Conservation (phyloP, 2,329 filamentous ascomycete species). For the Penicillium sp. region DNA sequence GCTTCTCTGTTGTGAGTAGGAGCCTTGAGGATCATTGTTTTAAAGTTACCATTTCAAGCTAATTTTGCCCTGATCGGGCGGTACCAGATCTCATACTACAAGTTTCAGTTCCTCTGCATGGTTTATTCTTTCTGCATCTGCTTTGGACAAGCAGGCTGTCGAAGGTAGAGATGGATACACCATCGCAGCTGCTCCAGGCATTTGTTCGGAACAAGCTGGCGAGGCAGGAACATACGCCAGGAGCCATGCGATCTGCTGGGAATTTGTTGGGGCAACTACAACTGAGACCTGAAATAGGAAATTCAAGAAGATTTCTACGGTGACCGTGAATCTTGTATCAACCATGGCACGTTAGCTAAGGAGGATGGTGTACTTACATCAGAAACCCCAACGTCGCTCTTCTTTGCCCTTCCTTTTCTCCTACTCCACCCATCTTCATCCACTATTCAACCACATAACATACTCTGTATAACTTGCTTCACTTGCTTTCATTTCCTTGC, state of each 20-base stretch:
- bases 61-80: conserved; percentile 17
- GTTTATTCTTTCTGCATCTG: conserved; percentile 36
- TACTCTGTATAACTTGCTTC: neutral
- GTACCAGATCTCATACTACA: conserved; percentile 7
- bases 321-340: neutral
- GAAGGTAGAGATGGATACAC: conserved; percentile 43
- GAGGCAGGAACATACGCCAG: neutral
- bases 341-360: neutral
- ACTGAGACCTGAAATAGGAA: conserved; percentile 6
- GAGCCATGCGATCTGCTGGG: conserved; percentile 38
- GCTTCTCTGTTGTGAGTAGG: conserved; percentile 37
- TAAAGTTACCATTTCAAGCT: conserved; percentile 3
- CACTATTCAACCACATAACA: neutral
- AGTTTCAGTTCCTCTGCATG: conserved; percentile 21
- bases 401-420: neutral
- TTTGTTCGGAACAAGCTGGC: conserved; percentile 14
- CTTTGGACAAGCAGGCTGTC: conserved; percentile 37
- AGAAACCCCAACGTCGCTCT: neutral
- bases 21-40: neutral
- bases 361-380: neutral
- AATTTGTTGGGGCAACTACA: conserved; percentile 36
- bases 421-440: neutral
- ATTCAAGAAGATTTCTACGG: neutral
- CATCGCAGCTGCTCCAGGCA: conserved; percentile 17
- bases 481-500: neutral